Evolutionary conservation across 768 basidiomycete genomes (phyloP).

Genomic region (Leccinum olivaceopallidum): DNA sequence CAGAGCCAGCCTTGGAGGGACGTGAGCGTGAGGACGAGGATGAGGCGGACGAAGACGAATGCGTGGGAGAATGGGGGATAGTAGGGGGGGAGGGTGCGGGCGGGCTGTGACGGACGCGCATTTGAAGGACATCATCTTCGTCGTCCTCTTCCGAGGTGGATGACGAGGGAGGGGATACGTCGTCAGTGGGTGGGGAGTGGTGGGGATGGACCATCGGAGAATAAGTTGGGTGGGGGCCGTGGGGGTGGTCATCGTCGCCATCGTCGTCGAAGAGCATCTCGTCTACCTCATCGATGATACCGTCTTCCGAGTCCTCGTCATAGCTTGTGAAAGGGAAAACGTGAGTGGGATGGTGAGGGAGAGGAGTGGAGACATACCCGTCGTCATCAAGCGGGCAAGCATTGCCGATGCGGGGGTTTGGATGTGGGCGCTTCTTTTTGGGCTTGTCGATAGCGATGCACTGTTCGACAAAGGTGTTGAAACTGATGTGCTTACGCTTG

Average conservation of each 20-base stretch:
- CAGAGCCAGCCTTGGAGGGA: slow-evolving; percentile 32
- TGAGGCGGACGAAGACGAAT: slow-evolving; percentile 34
- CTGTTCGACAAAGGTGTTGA: slow-evolving; percentile 98
- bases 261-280: slow-evolving; percentile 33
- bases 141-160: slow-evolving; percentile 43
- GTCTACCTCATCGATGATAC: slow-evolving; percentile 50
- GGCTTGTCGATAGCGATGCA: slow-evolving; percentile 90
- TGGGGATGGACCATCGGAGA: slow-evolving; percentile 20
- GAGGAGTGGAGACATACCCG: slow-evolving; percentile 46
- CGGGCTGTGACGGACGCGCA: slow-evolving; percentile 43
- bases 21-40: slow-evolving; percentile 27
- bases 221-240: slow-evolving; percentile 10
- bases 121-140: slow-evolving; percentile 62
- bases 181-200: slow-evolving; percentile 25
- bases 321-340: slow-evolving; percentile 43
- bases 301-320: slow-evolving; percentile 68
- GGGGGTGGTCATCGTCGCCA: slow-evolving; percentile 23
- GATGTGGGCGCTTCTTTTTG: slow-evolving; percentile 29
- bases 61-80: slow-evolving; percentile 39
- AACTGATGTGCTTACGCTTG: slow-evolving; percentile 90
- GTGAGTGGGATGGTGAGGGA: background rate
- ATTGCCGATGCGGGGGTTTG: slow-evolving; percentile 27
- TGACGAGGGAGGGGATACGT: slow-evolving; percentile 30
- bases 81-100: slow-evolving; percentile 17
- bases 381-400: slow-evolving; percentile 50